phyloP scores from a whole-genome alignment of 2,329 filamentous ascomycete species.

The Botryosphaeria dothidea region DNA sequence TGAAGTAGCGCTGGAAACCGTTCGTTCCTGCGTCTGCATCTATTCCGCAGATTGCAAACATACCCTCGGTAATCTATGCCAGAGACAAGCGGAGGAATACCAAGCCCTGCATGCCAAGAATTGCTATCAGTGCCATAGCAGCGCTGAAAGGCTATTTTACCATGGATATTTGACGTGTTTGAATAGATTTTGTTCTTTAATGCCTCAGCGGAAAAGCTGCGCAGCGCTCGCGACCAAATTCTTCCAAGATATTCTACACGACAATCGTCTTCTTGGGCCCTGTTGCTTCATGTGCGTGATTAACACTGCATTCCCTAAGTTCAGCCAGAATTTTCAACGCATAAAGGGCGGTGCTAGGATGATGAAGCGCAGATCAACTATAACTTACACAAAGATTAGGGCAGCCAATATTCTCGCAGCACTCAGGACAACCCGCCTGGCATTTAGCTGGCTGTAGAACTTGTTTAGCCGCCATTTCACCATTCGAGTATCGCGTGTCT shows the following conservation, averaged over 20 bases:
- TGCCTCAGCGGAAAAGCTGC: too few relatives aligned
- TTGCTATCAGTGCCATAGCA: not conserved
- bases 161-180: too few relatives aligned
- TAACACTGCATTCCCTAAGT: not conserved
- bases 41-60: not conserved
- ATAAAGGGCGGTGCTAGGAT: not conserved
- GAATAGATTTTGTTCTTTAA: too few relatives aligned
- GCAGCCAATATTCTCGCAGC: conserved; percentile 1
- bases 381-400: conserved; percentile 7
- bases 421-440: not conserved
- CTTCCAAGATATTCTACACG: not conserved
- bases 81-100: not conserved
- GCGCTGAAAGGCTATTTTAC: not conserved
- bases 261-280: not conserved
- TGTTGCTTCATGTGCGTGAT: not conserved
- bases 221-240: too few relatives aligned
- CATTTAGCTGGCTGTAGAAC: not conserved
- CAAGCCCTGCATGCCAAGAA: not conserved
- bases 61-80: not conserved
- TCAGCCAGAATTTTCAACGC: not conserved
- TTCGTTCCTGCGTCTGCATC: not conserved
- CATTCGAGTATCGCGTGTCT: too few relatives aligned
- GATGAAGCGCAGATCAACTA: not conserved
- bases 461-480: not conserved
- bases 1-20: not conserved